Evolutionary conservation across 2,329 filamentous ascomycete species (phyloP).

Genomic region (Myriosclerotinia curreyana): DNA sequence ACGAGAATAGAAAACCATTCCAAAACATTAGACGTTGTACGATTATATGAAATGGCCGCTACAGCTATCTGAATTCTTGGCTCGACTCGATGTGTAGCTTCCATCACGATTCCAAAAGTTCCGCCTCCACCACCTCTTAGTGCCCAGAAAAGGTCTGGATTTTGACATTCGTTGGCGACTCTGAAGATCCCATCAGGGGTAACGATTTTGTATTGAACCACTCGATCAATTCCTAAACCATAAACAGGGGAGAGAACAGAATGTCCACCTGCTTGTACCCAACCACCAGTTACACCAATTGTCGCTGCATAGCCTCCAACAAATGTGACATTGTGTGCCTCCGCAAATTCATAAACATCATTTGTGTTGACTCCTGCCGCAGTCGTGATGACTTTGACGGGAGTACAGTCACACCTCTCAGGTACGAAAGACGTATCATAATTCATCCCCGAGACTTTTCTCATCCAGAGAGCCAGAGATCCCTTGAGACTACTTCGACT

Average conservation of each 20-base stretch:
- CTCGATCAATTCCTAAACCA: constrained; percentile 51
- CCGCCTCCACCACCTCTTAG: constrained; percentile 48
- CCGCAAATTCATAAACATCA: constrained; percentile 34
- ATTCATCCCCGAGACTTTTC: constrained; percentile 21
- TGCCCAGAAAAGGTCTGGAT: constrained; percentile 51
- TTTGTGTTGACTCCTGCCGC: constrained; percentile 33
- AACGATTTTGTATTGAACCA: constrained; percentile 49
- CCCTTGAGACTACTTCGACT: constrained; percentile 29
- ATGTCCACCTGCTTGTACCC: constrained; percentile 52
- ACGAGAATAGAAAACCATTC: constrained; percentile 25
- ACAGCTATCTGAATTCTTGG: constrained; percentile 23
- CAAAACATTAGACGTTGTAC: constrained; percentile 16
- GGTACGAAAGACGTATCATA: constrained; percentile 24
- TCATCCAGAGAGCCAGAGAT: constrained; percentile 28
- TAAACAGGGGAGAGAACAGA: constrained; percentile 50
- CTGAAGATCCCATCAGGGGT: constrained; percentile 46
- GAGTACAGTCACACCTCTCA: constrained; percentile 24
- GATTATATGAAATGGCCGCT: constrained; percentile 24
- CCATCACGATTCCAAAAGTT: constrained; percentile 45
- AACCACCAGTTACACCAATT: constrained; percentile 52
- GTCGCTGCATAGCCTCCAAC: constrained; percentile 37
- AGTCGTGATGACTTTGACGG: constrained; percentile 31
- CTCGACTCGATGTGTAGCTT: constrained; percentile 27
- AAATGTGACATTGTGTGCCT: constrained; percentile 34
- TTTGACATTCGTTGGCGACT: constrained; percentile 43